phyloP scores from a whole-genome alignment of 441 rosid genomes.

The Macaranga tanarius region DNA sequence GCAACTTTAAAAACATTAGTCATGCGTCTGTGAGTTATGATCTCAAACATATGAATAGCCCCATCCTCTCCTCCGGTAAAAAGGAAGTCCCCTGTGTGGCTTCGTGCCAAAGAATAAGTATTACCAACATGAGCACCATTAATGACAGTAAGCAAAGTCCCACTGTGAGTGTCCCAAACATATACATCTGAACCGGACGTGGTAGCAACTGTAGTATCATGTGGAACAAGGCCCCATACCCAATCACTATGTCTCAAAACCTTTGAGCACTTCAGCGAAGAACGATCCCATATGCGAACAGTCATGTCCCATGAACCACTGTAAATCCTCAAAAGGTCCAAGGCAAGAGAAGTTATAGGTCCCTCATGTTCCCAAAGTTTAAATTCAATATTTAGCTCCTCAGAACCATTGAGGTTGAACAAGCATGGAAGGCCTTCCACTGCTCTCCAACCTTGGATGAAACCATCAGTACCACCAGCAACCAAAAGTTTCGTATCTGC shows the following conservation, averaged over 20 bases:
- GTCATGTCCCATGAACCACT: constrained; percentile 99
- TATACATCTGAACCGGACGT: constrained; percentile 81
- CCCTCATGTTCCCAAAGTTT: constrained; percentile 91
- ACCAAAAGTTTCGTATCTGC: constrained; percentile 77
- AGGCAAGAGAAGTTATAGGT: constrained; percentile 76
- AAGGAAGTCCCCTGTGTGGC: constrained; percentile 76
- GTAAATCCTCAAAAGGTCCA: constrained; percentile 62
- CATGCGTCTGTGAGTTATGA: constrained; percentile 26
- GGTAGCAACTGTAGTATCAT: constrained; percentile 55
- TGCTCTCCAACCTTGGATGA: constrained; percentile 82
- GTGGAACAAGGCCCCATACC: constrained; percentile 84
- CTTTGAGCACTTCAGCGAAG: constrained; percentile 59
- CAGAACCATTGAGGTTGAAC: constrained; percentile 65
- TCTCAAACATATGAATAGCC: constrained; percentile 80
- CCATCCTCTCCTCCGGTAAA: constrained; percentile 97
- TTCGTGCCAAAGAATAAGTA: constrained; percentile 66
- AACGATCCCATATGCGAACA: constrained; percentile 79
- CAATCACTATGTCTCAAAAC: constrained; percentile 83
- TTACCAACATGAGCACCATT: constrained; percentile 63
- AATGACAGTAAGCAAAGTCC: constrained; percentile 52
- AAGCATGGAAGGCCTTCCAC: constrained; percentile 55
- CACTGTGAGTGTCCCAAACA: constrained; percentile 62
- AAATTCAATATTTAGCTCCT: constrained; percentile 47
- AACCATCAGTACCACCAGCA: constrained; percentile 90
- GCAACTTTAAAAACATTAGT: constrained; percentile 49